These are phyloP conservation scores for Sporothrix phasma DNA, from an alignment of 2,329 filamentous ascomycete genomes.

Conservation along the genomic window DNA sequence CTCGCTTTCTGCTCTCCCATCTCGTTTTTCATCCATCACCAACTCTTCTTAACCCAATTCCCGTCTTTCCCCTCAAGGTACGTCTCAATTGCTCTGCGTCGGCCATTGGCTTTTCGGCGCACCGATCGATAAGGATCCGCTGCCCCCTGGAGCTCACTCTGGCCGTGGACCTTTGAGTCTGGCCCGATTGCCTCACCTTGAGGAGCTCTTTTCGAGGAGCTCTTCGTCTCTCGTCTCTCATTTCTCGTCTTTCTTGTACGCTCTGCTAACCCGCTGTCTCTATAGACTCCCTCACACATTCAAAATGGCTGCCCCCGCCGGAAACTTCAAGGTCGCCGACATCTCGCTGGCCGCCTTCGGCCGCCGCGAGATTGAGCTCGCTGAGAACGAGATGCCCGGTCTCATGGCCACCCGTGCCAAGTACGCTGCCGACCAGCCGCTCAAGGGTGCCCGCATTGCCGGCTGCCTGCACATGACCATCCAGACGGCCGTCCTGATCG, in stretches of 20 bases:
- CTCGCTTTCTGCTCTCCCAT: slow-evolving; percentile 9
- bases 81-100: background rate
- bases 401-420: slow-evolving; percentile 89
- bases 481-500: slow-evolving; percentile 98
- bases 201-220: background rate
- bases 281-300: slow-evolving; percentile 6
- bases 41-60: slow-evolving; percentile 16
- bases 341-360: slow-evolving; percentile 96
- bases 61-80: slow-evolving; percentile 15
- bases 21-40: slow-evolving; percentile 14
- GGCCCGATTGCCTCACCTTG: background rate
- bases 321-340: slow-evolving; percentile 98
- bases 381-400: slow-evolving; percentile 95
- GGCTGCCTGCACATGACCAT: slow-evolving; percentile 99
- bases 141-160: background rate
- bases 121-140: background rate
- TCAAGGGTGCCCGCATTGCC: slow-evolving; percentile 89
- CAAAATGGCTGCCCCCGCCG: slow-evolving; percentile 67
- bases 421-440: slow-evolving; percentile 87
- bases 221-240: background rate
- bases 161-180: background rate
- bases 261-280: background rate
- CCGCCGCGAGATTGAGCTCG: slow-evolving; percentile 97
- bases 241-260: background rate
- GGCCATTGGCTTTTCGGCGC: background rate